A percentile compares a stretch with the other conserved stretches of the same genome.
phyloP scores from a whole-genome alignment of 2,329 filamentous ascomycete species.

The Cytospora mali region DNA sequence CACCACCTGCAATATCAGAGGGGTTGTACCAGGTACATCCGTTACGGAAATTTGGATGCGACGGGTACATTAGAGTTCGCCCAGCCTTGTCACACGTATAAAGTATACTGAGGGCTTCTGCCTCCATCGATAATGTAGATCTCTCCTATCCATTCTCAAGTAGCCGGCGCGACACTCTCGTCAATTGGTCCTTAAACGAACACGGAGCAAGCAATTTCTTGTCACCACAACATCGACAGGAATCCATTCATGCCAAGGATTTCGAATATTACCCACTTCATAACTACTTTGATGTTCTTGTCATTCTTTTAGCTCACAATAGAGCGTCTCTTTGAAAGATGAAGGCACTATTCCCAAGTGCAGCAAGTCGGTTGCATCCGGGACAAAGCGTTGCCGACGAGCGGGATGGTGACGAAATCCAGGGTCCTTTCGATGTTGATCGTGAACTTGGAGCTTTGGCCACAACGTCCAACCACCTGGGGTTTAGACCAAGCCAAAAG shows the following conservation, averaged over 20 bases:
- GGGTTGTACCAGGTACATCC: neutral
- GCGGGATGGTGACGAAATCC: neutral
- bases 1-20: neutral
- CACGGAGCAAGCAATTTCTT: slow-evolving; percentile 17
- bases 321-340: neutral
- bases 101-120: neutral
- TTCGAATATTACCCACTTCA: neutral
- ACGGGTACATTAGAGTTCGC: neutral
- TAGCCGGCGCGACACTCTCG: slow-evolving; percentile 8
- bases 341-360: neutral
- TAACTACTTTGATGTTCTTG: neutral
- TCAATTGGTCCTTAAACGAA: slow-evolving; percentile 18
- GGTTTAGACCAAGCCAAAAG: no score
- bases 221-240: slow-evolving; percentile 1
- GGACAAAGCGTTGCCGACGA: neutral
- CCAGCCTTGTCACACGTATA: neutral
- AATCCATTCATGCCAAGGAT: neutral
- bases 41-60: neutral
- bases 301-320: neutral
- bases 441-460: neutral
- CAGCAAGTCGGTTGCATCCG: neutral
- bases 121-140: neutral
- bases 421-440: neutral
- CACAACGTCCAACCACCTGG: neutral
- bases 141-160: slow-evolving; percentile 2